Evolutionary conservation across 768 basidiomycete genomes (phyloP).

Genomic region (Boletus rubropictus): DNA sequence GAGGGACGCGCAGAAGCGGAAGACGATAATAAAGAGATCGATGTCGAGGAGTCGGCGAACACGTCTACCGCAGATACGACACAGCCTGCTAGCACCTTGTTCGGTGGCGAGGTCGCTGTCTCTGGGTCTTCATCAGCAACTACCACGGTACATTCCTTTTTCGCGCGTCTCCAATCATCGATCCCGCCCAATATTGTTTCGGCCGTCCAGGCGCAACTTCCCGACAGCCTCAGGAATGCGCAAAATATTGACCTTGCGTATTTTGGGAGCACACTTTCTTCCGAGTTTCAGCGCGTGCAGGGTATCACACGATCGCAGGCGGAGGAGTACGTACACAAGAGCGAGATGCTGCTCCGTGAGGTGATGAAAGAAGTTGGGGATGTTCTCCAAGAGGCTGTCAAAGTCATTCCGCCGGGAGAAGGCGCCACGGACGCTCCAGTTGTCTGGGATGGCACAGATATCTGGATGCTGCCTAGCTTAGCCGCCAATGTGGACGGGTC

Average conservation of each 20-base stretch:
- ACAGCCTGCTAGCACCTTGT: constrained; percentile 17
- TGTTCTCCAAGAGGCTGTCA: constrained; percentile 82
- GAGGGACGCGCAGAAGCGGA: constrained; percentile 5
- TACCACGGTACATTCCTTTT: constrained; percentile 40
- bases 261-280: constrained; percentile 54
- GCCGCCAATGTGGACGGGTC: constrained; percentile 19
- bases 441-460: constrained; percentile 81
- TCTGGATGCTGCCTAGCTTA: constrained; percentile 66
- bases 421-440: constrained; percentile 30
- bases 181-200: constrained; percentile 71
- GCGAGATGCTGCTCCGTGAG: constrained; percentile 57
- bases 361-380: constrained; percentile 79
- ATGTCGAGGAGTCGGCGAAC: constrained; percentile 24
- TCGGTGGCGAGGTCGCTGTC: constrained; percentile 12
- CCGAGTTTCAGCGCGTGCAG: constrained; percentile 69
- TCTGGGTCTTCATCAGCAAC: constrained; percentile 11
- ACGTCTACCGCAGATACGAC: constrained; percentile 23
- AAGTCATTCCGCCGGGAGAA: constrained; percentile 81
- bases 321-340: constrained; percentile 79
- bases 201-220: constrained; percentile 61
- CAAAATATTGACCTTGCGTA: constrained; percentile 65
- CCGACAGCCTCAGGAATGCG: constrained; percentile 58
- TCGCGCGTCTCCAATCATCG: constrained; percentile 66
- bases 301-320: constrained; percentile 70
- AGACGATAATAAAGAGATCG: constrained; percentile 20